Base-by-base conservation (phyloP, 371 early-diverging fungal genomes). In the Apophysomyces elegans region DNA sequence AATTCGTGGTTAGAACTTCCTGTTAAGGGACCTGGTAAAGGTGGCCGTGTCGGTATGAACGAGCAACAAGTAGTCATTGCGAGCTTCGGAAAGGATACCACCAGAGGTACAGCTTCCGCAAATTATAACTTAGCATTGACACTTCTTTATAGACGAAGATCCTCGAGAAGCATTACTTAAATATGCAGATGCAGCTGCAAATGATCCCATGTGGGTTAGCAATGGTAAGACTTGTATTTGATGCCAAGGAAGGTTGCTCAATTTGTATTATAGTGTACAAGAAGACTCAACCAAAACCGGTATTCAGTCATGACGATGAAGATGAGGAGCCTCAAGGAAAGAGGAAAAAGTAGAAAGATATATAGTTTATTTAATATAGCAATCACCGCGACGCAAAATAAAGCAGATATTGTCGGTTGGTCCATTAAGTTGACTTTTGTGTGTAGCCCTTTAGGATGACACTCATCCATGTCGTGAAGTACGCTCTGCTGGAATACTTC, bases 161-260 rank as follows among this genome's bases (percentile, higher is more conserved):
- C 99, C 99, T 14, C 85, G 99, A 46, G 98, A 93, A 63, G 99
- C 96, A 9, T 86, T 98, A 67, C 79, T 98, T 32, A 93, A 87
- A 68, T 94, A 95, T 77, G 97, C 98, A 1, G 85, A 89, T 14
- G 82, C 79, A 1, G 95, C 97, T 0, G 91, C 91, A 73, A 83
- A 84, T 18, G 89, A 96, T 59, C 96, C 96, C 2, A 86, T 88
- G 76, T 96, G 94, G 91, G 88, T 96, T 62, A 86, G 90, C 7
- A 93, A 80, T 63, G 78, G 86, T 86, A 78, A 74, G 65, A 38
- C 16, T 43, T 9, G 13, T 4, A 21, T 36, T 8, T 35, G n/a
- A 5, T 41, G 13, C 13, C 11, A 16, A n/a, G 58, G 26, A 43
- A 12, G 13, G 39, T 46, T 61, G 8, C 26, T 26, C 11, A 8